Conservation (phyloP, 2,329 filamentous ascomycete genomes). For the Biscogniauxia sp. region DNA sequence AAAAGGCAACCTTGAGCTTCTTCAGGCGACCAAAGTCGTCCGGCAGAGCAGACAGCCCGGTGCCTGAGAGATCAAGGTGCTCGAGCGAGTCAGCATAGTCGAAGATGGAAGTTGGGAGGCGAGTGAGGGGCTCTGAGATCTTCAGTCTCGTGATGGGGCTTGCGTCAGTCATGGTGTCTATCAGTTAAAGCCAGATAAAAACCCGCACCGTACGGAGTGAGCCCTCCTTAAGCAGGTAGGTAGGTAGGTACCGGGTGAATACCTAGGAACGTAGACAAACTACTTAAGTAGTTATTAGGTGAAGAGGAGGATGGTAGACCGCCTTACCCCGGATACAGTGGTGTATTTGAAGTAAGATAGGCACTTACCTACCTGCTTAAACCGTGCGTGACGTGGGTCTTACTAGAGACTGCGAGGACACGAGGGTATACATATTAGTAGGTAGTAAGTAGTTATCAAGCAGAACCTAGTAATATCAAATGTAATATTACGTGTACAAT, state of each 20-base stretch:
- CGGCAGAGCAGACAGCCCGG: slow-evolving; percentile 40
- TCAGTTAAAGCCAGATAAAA: no score
- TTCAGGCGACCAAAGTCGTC: slow-evolving; percentile 38
- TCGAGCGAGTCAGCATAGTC: slow-evolving; percentile 40
- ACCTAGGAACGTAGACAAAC: no score
- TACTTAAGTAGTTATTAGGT: no score
- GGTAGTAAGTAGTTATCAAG: no score
- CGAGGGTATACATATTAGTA: no score
- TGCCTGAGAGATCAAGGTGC: slow-evolving; percentile 48
- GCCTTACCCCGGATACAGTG: no score
- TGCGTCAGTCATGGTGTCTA: neutral
- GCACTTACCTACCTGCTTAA: neutral
- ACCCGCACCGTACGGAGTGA: neutral
- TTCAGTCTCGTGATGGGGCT: slow-evolving; percentile 34
- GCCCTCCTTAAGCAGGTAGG: neutral
- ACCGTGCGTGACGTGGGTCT: neutral
- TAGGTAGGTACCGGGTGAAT: neutral
- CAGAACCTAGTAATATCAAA: no score
- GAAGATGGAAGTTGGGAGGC: slow-evolving; percentile 41
- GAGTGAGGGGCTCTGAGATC: slow-evolving; percentile 31
- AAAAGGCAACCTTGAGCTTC: slow-evolving; percentile 45
- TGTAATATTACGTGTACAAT: no score
- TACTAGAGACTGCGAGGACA: neutral
- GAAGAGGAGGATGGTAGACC: neutral
- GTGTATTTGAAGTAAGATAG: no score